A percentile compares a stretch with the other conserved stretches of the same genome.
Evolutionary conservation across 306 rosid genomes (phyloP).

Genomic region (Nissolia schottii): DNA sequence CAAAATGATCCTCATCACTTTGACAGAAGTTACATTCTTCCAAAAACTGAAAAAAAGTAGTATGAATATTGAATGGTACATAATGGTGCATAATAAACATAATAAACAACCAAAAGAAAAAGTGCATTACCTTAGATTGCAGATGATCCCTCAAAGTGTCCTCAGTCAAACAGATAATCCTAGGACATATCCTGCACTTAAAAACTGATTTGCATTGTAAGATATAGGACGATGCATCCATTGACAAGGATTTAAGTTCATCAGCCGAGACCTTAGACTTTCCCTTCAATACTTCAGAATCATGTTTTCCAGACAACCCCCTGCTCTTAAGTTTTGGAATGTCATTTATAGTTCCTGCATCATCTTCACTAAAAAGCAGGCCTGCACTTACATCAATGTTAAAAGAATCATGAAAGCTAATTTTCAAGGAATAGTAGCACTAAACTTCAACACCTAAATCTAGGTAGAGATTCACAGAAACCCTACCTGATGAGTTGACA

Average conservation of each 20-base stretch:
- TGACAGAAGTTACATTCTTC: neutral
- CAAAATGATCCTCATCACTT: neutral
- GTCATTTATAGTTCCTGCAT: slow-evolving; percentile 37
- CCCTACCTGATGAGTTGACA: slow-evolving; percentile 48
- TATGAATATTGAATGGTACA: neutral
- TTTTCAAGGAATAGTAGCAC: neutral
- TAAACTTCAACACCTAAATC: neutral
- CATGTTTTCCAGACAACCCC: slow-evolving; percentile 31
- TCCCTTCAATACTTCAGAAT: slow-evolving; percentile 24
- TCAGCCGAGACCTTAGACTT: slow-evolving; percentile 24
- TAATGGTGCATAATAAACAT: neutral
- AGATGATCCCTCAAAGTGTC: slow-evolving; percentile 73
- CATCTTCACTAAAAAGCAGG: slow-evolving; percentile 47
- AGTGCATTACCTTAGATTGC: slow-evolving; percentile 66
- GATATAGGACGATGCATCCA: slow-evolving; percentile 39
- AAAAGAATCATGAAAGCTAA: slow-evolving; percentile 18
- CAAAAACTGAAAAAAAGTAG: neutral
- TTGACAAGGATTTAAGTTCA: slow-evolving; percentile 27
- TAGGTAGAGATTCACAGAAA: slow-evolving; percentile 14
- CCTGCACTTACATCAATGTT: slow-evolving; percentile 35
- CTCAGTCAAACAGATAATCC: slow-evolving; percentile 78
- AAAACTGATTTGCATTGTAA: slow-evolving; percentile 72
- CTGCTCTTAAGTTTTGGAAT: slow-evolving; percentile 13
- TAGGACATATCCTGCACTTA: slow-evolving; percentile 90
- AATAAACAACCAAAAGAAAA: slow-evolving; percentile 7